Evolutionary conservation across 1,284 basidiomycete species (phyloP), one percentile per base, ranked within the genome.

Genomic region (Ceratobasidium sp.): DNA sequence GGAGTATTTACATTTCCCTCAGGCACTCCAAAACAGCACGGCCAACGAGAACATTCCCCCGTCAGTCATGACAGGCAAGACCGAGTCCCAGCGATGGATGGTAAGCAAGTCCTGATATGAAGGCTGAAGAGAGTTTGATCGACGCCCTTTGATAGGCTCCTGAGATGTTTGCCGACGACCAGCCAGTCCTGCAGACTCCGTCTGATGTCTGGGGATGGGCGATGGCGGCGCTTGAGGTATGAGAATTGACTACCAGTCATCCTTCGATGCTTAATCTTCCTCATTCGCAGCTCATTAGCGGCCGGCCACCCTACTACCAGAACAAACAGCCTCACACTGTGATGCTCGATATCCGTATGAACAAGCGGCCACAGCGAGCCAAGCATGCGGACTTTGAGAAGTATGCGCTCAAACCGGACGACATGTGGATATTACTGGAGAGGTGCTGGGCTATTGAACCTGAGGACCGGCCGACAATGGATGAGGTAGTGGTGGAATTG

Each of bases 131-230:
- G 3, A 46, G 12, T 28, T 38, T 10, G 40, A 26, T 64, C 3
- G 28, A 26, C 40, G 46, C 33, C 2, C 9, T 4, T 59, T n/a
- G n/a, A n/a, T n/a, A 74, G 70, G 57, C 70, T 13, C 70, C 70
- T 9, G 70, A 74, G 40, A 61, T 64, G 70, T 74, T 74, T 50
- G 44, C 10, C 2, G 70, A 62, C 5, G 70, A 74, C 33, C 5
- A 4, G 4, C 70, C 70, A 15, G n/a, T 28, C 26, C 46, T 74
- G 13, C 57, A 62, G 17, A 74, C 70, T 13, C 57, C 56, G 1
- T 74, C 26, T 33, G 70, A 74, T 33, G 28, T 74, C n/a, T 74
- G 70, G 70, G 70, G 70, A 61, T 74, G 69, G 70, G 70, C 70
- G 1, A 74, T 74, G 70, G 57, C 59, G 2, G 59, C 70, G 13